Conservation (phyloP, 768 basidiomycete species). For the Boletus rufocinnamomeus region DNA sequence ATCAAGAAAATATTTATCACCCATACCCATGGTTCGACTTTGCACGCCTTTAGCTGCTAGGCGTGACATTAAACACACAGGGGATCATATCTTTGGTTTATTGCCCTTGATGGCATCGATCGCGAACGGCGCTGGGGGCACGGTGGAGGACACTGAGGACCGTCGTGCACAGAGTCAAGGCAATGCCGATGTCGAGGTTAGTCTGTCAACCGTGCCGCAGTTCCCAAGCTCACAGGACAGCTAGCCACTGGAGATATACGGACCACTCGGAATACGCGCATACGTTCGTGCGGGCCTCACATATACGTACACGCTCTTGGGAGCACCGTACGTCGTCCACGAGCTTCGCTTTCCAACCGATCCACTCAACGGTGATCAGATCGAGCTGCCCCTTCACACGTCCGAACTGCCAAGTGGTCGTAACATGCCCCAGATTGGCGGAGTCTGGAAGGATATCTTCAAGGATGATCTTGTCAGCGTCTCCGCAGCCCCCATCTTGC, state of each 20-base stretch:
- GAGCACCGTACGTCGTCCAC: slow-evolving; percentile 74
- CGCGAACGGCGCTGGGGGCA: slow-evolving; percentile 75
- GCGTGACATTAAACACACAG: slow-evolving; percentile 38
- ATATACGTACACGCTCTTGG: slow-evolving; percentile 70
- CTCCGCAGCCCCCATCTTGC: slow-evolving; percentile 74
- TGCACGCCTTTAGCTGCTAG: background rate
- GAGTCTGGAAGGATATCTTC: slow-evolving; percentile 69
- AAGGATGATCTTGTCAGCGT: slow-evolving; percentile 57
- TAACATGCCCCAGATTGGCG: slow-evolving; percentile 60
- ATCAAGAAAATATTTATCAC: slow-evolving; percentile 92
- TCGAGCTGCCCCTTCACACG: slow-evolving; percentile 45
- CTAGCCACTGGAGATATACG: slow-evolving; percentile 81
- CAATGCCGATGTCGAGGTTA: slow-evolving; percentile 16
- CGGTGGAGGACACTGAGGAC: slow-evolving; percentile 58
- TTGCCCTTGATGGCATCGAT: slow-evolving; percentile 66
- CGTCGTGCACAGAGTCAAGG: slow-evolving; percentile 42
- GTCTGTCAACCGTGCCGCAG: slow-evolving; percentile 3
- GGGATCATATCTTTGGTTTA: slow-evolving; percentile 82
- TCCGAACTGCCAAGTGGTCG: slow-evolving; percentile 62
- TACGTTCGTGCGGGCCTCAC: slow-evolving; percentile 70
- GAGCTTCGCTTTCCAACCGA: slow-evolving; percentile 73
- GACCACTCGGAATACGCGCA: slow-evolving; percentile 79
- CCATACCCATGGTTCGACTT: slow-evolving; percentile 73
- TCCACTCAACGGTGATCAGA: slow-evolving; percentile 51
- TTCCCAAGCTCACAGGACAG: slow-evolving; percentile 12